Percentiles rank a stretch among this genome's conserved stretches.
Evolutionary conservation across 1,139 yeast genomes (phyloP).

Genomic region (Kluyveromyces marxianus): DNA sequence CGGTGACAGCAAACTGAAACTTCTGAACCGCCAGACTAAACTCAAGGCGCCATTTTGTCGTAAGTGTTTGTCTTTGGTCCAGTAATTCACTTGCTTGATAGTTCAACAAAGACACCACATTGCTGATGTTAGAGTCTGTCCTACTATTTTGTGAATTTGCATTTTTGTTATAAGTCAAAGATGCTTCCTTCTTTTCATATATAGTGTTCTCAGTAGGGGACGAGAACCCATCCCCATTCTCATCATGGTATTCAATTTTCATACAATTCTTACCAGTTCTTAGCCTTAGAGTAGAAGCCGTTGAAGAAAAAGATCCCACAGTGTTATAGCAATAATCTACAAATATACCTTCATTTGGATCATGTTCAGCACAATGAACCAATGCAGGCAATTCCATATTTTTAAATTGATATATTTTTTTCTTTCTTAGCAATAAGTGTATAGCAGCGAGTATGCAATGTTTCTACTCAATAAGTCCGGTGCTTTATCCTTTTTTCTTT

Average conservation of each 20-base stretch:
- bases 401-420: neutral
- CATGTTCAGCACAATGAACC: neutral
- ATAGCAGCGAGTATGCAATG: neutral
- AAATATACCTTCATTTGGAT: neutral
- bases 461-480: neutral
- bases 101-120: neutral
- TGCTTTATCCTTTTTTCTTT: too few species aligned
- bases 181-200: neutral
- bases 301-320: neutral
- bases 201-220: neutral
- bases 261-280: neutral
- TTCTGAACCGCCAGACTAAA: neutral
- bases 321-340: slow-evolving; percentile 1
- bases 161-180: neutral
- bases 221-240: neutral
- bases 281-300: neutral
- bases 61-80: slow-evolving; percentile 1
- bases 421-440: neutral
- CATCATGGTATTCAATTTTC: neutral
- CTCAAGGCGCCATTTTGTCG: slow-evolving; percentile 3
- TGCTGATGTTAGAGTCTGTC: neutral
- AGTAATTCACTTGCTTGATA: neutral
- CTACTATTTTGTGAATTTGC: neutral
- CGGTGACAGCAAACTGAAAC: slow-evolving; percentile 2
- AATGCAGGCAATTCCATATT: slow-evolving; percentile 1